phyloP scores from a whole-genome alignment of 495 filamentous ascomycete genomes.

The Aspergillus heteromorphus region DNA sequence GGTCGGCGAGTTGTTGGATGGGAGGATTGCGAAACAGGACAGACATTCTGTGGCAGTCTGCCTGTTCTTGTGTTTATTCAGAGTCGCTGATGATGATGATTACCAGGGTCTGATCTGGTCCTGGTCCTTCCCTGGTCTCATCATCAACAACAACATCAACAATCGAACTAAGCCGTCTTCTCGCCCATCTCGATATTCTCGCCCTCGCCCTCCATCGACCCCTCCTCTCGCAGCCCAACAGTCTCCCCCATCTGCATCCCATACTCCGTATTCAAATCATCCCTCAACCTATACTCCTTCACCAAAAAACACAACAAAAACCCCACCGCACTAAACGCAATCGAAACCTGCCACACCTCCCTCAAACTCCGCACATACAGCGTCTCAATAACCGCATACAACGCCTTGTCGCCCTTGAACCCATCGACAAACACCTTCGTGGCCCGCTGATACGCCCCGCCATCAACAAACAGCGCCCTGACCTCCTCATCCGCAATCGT shows the following conservation, averaged over 20 bases:
- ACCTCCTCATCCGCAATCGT: background rate
- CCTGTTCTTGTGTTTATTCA: too few species aligned
- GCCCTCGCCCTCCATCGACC: too few species aligned
- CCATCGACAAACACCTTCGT: background rate
- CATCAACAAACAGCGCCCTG: background rate
- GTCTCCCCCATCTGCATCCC: background rate
- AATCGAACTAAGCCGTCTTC: too few species aligned
- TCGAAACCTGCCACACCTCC: background rate
- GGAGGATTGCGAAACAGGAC: too few species aligned
- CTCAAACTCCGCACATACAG: background rate
- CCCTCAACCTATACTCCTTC: background rate
- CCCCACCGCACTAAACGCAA: background rate
- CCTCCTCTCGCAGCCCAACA: too few species aligned
- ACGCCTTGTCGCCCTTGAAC: background rate
- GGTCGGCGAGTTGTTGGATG: too few species aligned
- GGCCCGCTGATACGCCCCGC: background rate
- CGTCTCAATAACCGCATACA: background rate
- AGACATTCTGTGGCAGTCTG: too few species aligned
- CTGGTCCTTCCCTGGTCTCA: too few species aligned
- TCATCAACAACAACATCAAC: too few species aligned
- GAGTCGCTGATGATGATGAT: too few species aligned
- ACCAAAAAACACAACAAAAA: background rate
- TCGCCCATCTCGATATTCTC: too few species aligned
- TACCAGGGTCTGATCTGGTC: too few species aligned
- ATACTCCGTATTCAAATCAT: conserved; percentile 1